A percentile compares a stretch with the other conserved stretches of the same genome.
Evolutionary conservation across 2,329 filamentous ascomycete genomes (phyloP).

Genomic region (Aspergillus persii): DNA sequence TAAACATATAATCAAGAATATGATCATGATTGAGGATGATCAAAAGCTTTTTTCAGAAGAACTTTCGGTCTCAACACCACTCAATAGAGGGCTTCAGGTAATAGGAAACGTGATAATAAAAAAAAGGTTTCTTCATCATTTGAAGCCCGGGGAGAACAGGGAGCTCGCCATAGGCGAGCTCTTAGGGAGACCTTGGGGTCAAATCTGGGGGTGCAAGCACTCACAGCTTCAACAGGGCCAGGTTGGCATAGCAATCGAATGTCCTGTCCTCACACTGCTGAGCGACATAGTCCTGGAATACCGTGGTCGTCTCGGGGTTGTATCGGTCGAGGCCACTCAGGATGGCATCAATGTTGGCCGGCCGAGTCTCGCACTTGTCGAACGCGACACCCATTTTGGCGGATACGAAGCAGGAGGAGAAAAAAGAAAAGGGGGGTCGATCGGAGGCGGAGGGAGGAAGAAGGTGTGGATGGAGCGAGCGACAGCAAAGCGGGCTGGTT

Average conservation of each 20-base stretch:
- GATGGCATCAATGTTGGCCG: conserved; percentile 86
- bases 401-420: conserved; percentile 1
- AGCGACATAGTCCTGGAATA: conserved; percentile 91
- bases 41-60: conserved; percentile 61
- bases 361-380: conserved; percentile 89
- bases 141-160: conserved; percentile 7
- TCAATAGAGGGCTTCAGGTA: conserved; percentile 69
- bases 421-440: neutral
- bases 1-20: neutral
- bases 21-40: neutral
- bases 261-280: conserved; percentile 94
- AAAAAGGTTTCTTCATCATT: conserved; percentile 69
- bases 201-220: conserved; percentile 20
- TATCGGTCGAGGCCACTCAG: conserved; percentile 97
- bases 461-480: conserved; percentile 8
- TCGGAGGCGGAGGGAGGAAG: neutral
- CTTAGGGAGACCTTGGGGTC: conserved; percentile 1
- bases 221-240: conserved; percentile 95
- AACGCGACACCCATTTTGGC: conserved; percentile 49
- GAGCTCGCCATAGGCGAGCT: neutral
- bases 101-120: conserved; percentile 88
- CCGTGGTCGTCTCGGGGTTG: conserved; percentile 91
- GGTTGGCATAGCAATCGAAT: conserved; percentile 94
- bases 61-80: conserved; percentile 65
- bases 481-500: neutral